A percentile compares a stretch with the other conserved stretches of the same genome.
Evolutionary conservation across 441 rosid genomes (phyloP).

Genomic region (Daphne laureola): DNA sequence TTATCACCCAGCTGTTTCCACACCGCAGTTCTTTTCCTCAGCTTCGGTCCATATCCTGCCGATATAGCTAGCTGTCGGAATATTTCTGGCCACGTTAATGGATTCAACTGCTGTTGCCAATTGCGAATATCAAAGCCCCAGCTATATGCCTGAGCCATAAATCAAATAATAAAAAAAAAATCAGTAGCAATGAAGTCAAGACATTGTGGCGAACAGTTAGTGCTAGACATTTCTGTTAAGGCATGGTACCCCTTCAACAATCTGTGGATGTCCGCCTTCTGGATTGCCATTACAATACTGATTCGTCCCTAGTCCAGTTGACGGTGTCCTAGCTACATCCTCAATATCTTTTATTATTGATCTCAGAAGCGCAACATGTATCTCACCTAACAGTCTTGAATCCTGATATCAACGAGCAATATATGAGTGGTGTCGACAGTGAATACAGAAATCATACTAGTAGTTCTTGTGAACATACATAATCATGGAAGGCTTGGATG

Average conservation of each 20-base stretch:
- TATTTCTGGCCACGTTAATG: conserved; percentile 95
- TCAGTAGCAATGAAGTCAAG: conserved; percentile 17
- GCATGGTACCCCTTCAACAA: conserved; percentile 89
- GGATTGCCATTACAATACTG: conserved; percentile 79
- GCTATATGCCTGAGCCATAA: conserved; percentile 62
- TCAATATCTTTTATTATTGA: conserved; percentile 84
- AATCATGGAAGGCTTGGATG: conserved; percentile 96
- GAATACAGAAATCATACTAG: conserved; percentile 4
- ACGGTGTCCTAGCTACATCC: conserved; percentile 91
- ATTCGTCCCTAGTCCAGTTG: conserved; percentile 68
- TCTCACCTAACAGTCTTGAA: conserved; percentile 90
- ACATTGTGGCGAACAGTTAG: neutral
- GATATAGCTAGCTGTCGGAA: conserved; percentile 84
- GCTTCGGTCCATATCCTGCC: conserved; percentile 83
- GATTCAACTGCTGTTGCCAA: conserved; percentile 88
- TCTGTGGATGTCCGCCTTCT: conserved; percentile 93
- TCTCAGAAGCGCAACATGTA: conserved; percentile 76
- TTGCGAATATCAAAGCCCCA: conserved; percentile 98
- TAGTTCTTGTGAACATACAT: conserved; percentile 38
- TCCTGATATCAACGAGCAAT: conserved; percentile 47
- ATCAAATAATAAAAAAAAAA: conserved; percentile 9
- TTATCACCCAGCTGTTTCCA: conserved; percentile 43
- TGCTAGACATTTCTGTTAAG: neutral
- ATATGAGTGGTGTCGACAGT: conserved; percentile 12
- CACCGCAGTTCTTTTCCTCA: conserved; percentile 48